Evolutionary conservation across 2,329 filamentous ascomycete species (phyloP), one percentile per base, ranked within the genome.

Genomic region (Curvularia sp.): DNA sequence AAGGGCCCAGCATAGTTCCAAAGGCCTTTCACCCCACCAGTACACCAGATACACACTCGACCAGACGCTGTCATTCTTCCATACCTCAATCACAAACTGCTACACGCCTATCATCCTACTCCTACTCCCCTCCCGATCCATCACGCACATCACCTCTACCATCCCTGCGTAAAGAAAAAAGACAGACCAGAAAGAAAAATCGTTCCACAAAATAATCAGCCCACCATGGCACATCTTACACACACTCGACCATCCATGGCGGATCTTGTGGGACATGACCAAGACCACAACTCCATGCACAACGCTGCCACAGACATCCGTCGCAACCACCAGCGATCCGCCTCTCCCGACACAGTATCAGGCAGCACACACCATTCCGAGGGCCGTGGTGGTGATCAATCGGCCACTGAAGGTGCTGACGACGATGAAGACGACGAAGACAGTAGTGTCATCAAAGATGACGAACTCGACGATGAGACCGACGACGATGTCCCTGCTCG

Each of bases 361-460:
- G 63, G 63, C 35, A 71, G 58, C 58, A 64, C 64, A 22, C 62
- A 67, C 28, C 65, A 70, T 15, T 63, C 58, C 13, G 66, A 65
- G 46, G 67, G 66, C 26, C 69, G 66, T 46, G 69, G 70, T 12
- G 61, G 69, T 50, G 69, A 66, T 12, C 72, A 72, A 35, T 66
- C 70, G 22, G 57, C 68, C 38, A 66, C 58, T 24, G 74, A 74
- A 53, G 73, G 74, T 28, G 60, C 61, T 28, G 63, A 68, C 1
- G 72, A 74, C 38, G 74, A 75, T 59, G 74, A 74, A 38, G 74
- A 76, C 42, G 71, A 74, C 8, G 75, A 73, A 52, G 72, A 73
- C 62, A 74, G 71, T 70, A 71, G 66, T 48, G 66, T 64, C 49
- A 60, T 62, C 30, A 65, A 75, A 49, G 70, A 71, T 47, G 68